These are phyloP conservation scores for Alternaria solani DNA, from an alignment of 2,329 filamentous ascomycete genomes.

Conservation along the genomic window DNA sequence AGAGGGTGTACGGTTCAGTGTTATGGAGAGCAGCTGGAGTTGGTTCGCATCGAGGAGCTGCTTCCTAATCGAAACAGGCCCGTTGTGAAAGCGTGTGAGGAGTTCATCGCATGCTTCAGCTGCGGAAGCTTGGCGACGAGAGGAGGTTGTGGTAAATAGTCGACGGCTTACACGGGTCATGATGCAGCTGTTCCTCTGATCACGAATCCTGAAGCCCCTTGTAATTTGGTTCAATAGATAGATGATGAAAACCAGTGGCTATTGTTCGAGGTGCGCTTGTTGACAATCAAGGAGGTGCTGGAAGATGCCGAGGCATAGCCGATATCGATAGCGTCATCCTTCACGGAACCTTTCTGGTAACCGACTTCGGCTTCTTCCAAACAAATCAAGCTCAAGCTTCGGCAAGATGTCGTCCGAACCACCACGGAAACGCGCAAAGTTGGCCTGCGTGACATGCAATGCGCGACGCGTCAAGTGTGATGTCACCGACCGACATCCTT, in stretches of 20 bases:
- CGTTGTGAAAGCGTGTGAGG: conserved; percentile 39
- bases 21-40: conserved; percentile 41
- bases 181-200: background rate
- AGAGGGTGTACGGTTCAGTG: conserved; percentile 36
- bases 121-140: conserved; percentile 31
- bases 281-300: background rate
- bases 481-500: conserved; percentile 56
- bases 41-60: conserved; percentile 47
- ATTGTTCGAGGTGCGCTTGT: background rate
- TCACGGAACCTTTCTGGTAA: conserved; percentile 22
- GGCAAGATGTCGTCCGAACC: conserved; percentile 30
- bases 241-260: background rate
- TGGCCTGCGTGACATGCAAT: conserved; percentile 57
- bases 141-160: conserved; percentile 28
- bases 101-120: conserved; percentile 42
- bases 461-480: conserved; percentile 57
- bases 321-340: conserved; percentile 26
- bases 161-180: conserved; percentile 33
- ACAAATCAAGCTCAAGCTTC: conserved; percentile 12
- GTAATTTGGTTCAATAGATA: too few relatives aligned
- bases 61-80: conserved; percentile 40
- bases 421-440: conserved; percentile 50
- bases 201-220: too few relatives aligned
- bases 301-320: conserved; percentile 24
- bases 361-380: conserved; percentile 34